Percentiles rank a stretch among this genome's conserved stretches.
Evolutionary conservation across 768 basidiomycete genomes (phyloP).

Genomic region (Rhodotorula paludigena): DNA sequence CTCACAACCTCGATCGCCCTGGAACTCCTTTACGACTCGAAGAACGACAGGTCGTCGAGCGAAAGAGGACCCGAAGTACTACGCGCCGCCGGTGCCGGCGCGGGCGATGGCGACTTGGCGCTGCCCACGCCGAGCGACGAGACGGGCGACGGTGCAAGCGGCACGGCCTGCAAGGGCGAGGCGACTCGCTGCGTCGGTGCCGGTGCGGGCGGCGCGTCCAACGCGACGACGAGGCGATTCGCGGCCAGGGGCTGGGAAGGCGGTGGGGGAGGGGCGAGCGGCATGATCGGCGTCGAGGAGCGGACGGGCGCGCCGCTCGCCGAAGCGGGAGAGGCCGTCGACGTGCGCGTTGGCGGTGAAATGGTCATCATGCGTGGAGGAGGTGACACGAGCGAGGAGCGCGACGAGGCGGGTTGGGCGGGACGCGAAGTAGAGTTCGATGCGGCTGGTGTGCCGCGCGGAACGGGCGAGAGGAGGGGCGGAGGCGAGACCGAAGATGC

Average conservation of each 20-base stretch:
- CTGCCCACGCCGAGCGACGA: neutral
- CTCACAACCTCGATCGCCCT: no score
- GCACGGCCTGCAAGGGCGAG: neutral
- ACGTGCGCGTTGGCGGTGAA: slow-evolving; percentile 7
- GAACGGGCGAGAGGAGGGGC: neutral
- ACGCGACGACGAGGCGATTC: neutral
- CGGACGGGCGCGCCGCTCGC: neutral
- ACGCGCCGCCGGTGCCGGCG: neutral
- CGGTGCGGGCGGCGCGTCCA: neutral
- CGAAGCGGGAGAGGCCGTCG: neutral
- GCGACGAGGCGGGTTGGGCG: neutral
- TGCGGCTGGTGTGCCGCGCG: neutral
- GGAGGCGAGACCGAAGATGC: neutral
- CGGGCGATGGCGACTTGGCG: neutral
- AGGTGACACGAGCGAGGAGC: neutral
- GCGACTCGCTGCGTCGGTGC: neutral
- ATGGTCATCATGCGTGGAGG: slow-evolving; percentile 3
- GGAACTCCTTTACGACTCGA: no score
- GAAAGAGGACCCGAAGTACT: slow-evolving; percentile 19
- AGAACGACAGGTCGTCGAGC: slow-evolving; percentile 30
- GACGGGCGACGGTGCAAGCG: neutral
- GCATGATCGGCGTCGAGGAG: slow-evolving; percentile 23
- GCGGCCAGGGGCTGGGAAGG: slow-evolving; percentile 27
- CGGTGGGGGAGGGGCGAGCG: slow-evolving; percentile 32
- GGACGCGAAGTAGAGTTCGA: neutral